Conservation (phyloP, 2,329 filamentous ascomycete genomes). For the Cordyceps javanica region DNA sequence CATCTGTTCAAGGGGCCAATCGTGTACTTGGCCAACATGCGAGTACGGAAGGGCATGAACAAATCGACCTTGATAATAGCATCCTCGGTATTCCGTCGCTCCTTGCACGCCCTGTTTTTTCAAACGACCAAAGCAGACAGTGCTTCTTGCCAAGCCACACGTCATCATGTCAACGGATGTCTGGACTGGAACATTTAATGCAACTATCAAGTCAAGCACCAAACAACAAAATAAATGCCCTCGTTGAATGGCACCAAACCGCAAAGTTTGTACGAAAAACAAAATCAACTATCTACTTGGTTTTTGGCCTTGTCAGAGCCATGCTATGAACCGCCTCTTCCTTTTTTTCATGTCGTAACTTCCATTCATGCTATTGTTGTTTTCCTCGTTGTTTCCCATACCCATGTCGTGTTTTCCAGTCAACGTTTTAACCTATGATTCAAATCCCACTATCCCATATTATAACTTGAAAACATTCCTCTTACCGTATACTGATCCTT, state of each 20-base stretch:
- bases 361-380: neutral
- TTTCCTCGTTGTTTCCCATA: constrained; percentile 8
- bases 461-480: neutral
- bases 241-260: no score
- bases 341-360: constrained; percentile 5
- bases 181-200: no score
- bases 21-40: no score
- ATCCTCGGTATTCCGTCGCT: no score
- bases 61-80: no score
- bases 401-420: neutral
- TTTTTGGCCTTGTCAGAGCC: neutral
- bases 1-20: no score
- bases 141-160: no score
- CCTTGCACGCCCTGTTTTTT: no score
- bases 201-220: neutral
- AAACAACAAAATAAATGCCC: neutral
- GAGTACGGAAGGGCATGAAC: no score
- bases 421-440: neutral
- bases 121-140: no score
- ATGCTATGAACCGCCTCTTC: constrained; percentile 5
- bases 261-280: neutral
- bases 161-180: no score
- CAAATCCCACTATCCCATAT: constrained; percentile 8
- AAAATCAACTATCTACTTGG: constrained; percentile 12
- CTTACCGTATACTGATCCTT: constrained; percentile 15